Conservation (phyloP, 2,329 filamentous ascomycete species). For the Neobulgaria alba region DNA sequence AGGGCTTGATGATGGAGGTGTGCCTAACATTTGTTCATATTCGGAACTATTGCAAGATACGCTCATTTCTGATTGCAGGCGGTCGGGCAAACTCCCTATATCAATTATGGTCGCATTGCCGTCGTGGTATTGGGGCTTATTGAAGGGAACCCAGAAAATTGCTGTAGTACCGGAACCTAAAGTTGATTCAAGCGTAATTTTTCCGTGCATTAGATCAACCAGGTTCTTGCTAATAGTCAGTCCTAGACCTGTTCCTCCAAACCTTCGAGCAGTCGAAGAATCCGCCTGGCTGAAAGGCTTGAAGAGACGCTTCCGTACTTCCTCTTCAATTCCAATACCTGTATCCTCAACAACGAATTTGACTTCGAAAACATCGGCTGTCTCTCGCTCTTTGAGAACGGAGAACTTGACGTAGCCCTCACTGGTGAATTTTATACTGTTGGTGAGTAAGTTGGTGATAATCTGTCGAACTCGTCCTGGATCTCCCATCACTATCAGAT, state of each 20-base stretch:
- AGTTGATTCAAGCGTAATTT: slow-evolving; percentile 61
- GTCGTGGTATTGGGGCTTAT: slow-evolving; percentile 50
- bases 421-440: slow-evolving; percentile 67
- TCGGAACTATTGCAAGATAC: slow-evolving; percentile 62
- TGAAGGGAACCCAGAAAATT: slow-evolving; percentile 70
- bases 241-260: slow-evolving; percentile 70
- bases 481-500: slow-evolving; percentile 77
- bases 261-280: slow-evolving; percentile 68
- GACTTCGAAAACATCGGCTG: slow-evolving; percentile 55
- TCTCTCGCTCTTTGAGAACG: slow-evolving; percentile 55
- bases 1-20: slow-evolving; percentile 32
- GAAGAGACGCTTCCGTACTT: slow-evolving; percentile 64
- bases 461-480: slow-evolving; percentile 79
- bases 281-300: slow-evolving; percentile 78
- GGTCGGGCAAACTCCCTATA: slow-evolving; percentile 56
- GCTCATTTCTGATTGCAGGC: slow-evolving; percentile 54
- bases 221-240: slow-evolving; percentile 76
- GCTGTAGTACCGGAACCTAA: slow-evolving; percentile 63
- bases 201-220: slow-evolving; percentile 69
- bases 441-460: slow-evolving; percentile 69
- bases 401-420: slow-evolving; percentile 60
- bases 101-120: slow-evolving; percentile 46
- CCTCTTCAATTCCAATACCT: slow-evolving; percentile 73
- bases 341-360: slow-evolving; percentile 69
- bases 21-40: slow-evolving; percentile 37